Base-by-base conservation (phyloP, 208 protist genomes). In the Leishmania arabica region DNA sequence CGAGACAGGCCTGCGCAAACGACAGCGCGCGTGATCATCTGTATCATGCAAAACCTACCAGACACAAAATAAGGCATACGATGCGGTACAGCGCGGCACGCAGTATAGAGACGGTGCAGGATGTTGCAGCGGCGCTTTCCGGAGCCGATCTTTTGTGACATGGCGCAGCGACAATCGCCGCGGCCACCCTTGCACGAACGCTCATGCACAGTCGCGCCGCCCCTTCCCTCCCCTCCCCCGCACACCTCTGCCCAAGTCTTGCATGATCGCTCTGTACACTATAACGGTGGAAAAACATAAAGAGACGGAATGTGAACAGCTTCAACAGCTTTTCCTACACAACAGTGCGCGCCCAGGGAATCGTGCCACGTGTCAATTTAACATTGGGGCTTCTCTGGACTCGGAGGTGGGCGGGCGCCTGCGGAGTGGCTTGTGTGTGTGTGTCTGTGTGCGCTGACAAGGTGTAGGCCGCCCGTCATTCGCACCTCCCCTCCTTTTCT, bases 1-100 rank as follows among this genome's bases (percentile, higher is more conserved):
- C 42, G 92, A 95, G 65, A 90, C 80, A 15, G 87, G 90, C 8
- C 74, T 94, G 56, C 89, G 90, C 9, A 97, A 98, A 81, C 90
- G 93, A n/a, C 78, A 77, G 37, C 87, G 82, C 60, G 42, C 40
- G 66, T 72, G 66, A 72, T n/a, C 5, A 3, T 53, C 37, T n/a
- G 9, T 21, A 34, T 27, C 15, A 51, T 13, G 42, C 19, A 47
- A 51, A 1, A 27, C 21, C 56, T 7, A 19, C 15, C 56, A 5
- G n/a, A 49, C 24, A 51, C 21, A 11, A 11, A 34, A n/a, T 4
- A 49, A 47, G 66, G 19, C 15, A 31, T 72, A 42, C 1, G 0
- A 42, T 27, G 42, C 8, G 9, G 37, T 31, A 31, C 8, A 47
- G 66, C 15, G 66, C 0, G 37, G 21, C 21, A 11, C 5, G 21